Evolutionary conservation across 108 stramenopile species (phyloP).

Genomic region (Nitzschia sp.): DNA sequence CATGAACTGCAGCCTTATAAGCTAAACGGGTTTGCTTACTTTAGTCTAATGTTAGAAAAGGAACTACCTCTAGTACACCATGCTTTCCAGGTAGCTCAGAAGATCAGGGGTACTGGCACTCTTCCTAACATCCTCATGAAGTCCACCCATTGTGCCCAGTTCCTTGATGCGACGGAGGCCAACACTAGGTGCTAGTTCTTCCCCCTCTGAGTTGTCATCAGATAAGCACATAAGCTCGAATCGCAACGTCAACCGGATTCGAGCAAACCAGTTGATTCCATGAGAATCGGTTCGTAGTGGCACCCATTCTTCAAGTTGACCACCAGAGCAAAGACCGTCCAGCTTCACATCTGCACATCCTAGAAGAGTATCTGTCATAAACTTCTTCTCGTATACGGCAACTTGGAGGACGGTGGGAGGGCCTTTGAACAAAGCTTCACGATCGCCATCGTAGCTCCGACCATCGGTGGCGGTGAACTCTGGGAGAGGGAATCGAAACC

Average conservation of each 20-base stretch:
- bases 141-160: constrained; percentile 63
- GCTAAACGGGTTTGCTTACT: not conserved
- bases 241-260: constrained; percentile 75
- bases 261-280: constrained; percentile 85
- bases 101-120: constrained; percentile 52
- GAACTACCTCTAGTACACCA: constrained; percentile 18
- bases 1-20: no score
- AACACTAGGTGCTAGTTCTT: constrained; percentile 59
- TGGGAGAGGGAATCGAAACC: constrained; percentile 84
- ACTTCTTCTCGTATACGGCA: constrained; percentile 87
- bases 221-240: constrained; percentile 85
- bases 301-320: constrained; percentile 89
- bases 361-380: constrained; percentile 74
- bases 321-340: constrained; percentile 69
- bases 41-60: no score
- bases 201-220: constrained; percentile 14
- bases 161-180: constrained; percentile 68
- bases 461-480: constrained; percentile 75
- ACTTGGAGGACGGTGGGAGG: constrained; percentile 79
- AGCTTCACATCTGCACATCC: constrained; percentile 79
- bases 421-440: constrained; percentile 83
- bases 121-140: constrained; percentile 51
- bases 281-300: constrained; percentile 71
- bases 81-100: constrained; percentile 56
- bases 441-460: constrained; percentile 63